Evolutionary conservation across 2,329 filamentous ascomycete genomes (phyloP).

Genomic region (Cercospora janseana): DNA sequence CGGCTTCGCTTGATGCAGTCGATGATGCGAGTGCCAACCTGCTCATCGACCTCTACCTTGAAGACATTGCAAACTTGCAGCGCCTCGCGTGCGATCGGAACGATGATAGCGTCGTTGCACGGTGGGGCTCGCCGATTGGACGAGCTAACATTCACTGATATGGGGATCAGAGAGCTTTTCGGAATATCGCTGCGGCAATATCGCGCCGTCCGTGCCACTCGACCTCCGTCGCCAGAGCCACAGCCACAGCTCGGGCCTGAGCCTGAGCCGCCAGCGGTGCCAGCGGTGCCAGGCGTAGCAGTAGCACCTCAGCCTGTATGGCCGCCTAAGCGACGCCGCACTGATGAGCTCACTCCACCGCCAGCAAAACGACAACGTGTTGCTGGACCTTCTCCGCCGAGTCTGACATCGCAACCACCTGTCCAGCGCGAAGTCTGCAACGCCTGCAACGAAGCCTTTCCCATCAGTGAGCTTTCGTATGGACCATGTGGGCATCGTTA

Average conservation of each 20-base stretch:
- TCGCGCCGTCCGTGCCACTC: neutral
- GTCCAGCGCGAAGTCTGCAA: neutral
- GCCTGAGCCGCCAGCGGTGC: neutral
- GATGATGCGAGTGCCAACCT: neutral
- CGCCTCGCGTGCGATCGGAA: neutral
- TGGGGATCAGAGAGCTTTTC: constrained; percentile 1
- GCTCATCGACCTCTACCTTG: neutral
- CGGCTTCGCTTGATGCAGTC: neutral
- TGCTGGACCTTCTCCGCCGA: no score
- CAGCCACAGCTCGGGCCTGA: neutral
- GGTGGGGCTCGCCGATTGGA: neutral
- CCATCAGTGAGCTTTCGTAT: neutral
- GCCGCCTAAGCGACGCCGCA: no score
- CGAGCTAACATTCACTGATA: no score
- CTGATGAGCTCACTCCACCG: no score
- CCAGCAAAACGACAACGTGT: no score
- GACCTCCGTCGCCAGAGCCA: neutral
- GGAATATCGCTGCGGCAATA: neutral
- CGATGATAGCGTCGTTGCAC: neutral
- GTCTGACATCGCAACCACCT: no score
- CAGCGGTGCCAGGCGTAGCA: neutral
- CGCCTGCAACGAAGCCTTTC: neutral
- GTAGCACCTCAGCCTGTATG: no score
- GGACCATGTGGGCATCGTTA: constrained; percentile 13
- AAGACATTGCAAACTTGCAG: neutral